Base-by-base conservation (phyloP, 148 eudicot genomes). In the Chenopodium berlandieri region DNA sequence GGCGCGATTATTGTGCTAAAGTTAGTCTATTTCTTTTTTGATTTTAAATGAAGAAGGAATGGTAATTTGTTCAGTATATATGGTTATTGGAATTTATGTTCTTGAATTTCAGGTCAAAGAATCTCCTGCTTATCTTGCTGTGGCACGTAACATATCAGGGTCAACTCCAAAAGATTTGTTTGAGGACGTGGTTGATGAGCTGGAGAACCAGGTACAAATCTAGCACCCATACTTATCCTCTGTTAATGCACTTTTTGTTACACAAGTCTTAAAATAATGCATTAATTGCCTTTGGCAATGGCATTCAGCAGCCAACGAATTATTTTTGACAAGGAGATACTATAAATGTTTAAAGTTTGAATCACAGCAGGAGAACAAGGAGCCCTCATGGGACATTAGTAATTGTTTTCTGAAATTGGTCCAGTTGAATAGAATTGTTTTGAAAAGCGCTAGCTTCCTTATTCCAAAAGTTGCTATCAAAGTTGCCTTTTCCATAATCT, bases 141-240 rank as follows among this genome's bases (percentile, higher is more conserved):
- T 96, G 82, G 95, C 95, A 60, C 87, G 88, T 58, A 96, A 96
- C 69, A 86, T 88, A 58, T 89, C 94, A 70, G 99, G 99, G 79
- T 94, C 99, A 69, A 94, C 98, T 76, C 97, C 98, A 34, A 96
- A 86, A 89, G 99, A 96, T 77, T 84, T 96, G 87, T 96, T 91
- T 79, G 99, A 96, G 85, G 98, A 94, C 83, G 86, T 85, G 64
- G 75, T 81, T 37, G 99, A 96, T 79, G 99, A 94, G 54, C 84
- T 96, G 83, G 94, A 94, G 79, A 90, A 90, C 79, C 94, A 92
- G 97, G 99, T 96, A 82, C 13, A 69, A 63, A 54, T 79, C 58
- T 83, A 25, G 37, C 63, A n/a, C 25, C 46, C 71, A 27, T 67
- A 67, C 7, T 14, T 30, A 23, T 54, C 19, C 64, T 78, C 17